Percentiles rank a stretch among this genome's conserved stretches.
These are phyloP conservation scores for Pythium aphanidermatum DNA, from an alignment of 352 stramenopile species.

Conservation along the genomic window DNA sequence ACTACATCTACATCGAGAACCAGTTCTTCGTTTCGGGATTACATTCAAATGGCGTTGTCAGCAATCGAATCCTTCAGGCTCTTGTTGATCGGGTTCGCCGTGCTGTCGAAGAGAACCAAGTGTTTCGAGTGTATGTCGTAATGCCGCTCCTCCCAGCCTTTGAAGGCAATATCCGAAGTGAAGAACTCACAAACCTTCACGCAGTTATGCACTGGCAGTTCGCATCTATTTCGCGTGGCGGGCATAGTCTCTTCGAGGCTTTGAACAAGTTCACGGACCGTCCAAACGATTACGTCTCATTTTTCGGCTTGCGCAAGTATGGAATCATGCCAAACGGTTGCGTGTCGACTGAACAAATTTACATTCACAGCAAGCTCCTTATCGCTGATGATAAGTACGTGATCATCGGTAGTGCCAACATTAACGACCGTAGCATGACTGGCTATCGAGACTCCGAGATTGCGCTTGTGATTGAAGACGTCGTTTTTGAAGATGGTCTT, in stretches of 20 bases:
- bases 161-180: constrained; percentile 75
- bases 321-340: constrained; percentile 73
- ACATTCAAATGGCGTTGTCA: constrained; percentile 65
- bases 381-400: constrained; percentile 87
- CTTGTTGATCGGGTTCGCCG: constrained; percentile 78
- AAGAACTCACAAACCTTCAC: constrained; percentile 81
- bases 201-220: constrained; percentile 90
- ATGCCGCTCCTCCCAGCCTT: constrained; percentile 83
- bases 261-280: constrained; percentile 54
- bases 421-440: constrained; percentile 94
- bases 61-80: constrained; percentile 77
- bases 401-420: constrained; percentile 93
- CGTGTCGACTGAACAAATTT: constrained; percentile 87
- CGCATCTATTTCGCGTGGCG: constrained; percentile 75
- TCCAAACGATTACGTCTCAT: constrained; percentile 74
- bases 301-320: constrained; percentile 83
- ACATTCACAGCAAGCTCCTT: constrained; percentile 90
- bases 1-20: constrained; percentile 92
- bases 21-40: constrained; percentile 90
- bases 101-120: constrained; percentile 60
- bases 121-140: constrained; percentile 80
- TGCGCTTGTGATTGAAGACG: constrained; percentile 78
- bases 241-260: constrained; percentile 67
- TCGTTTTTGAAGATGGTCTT: constrained; percentile 65
- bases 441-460: constrained; percentile 89